phyloP scores from a whole-genome alignment of 2,329 filamentous ascomycete genomes.

The Endoconidiophora laricicola region DNA sequence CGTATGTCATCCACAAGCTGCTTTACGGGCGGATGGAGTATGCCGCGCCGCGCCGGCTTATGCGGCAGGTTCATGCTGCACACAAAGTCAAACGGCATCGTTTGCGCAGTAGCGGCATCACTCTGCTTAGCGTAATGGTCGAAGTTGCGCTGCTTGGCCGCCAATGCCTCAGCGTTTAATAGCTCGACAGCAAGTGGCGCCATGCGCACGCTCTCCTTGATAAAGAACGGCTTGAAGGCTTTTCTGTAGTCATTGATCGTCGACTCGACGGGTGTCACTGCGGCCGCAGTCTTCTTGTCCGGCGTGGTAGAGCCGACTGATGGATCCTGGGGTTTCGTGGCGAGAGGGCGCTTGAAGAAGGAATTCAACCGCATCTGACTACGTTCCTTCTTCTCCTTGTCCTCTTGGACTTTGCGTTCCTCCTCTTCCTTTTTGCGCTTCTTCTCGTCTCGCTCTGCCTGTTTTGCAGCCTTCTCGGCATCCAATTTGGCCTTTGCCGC shows the following conservation, averaged over 20 bases:
- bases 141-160: slow-evolving; percentile 33
- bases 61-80: slow-evolving; percentile 30
- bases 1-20: slow-evolving; percentile 41
- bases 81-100: slow-evolving; percentile 27
- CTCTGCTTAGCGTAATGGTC: slow-evolving; percentile 32
- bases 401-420: slow-evolving; percentile 22
- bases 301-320: slow-evolving; percentile 6
- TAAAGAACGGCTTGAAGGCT: slow-evolving; percentile 65
- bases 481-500: slow-evolving; percentile 26
- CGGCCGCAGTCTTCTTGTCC: slow-evolving; percentile 18
- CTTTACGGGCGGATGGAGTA: slow-evolving; percentile 35
- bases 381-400: slow-evolving; percentile 33
- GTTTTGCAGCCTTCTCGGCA: slow-evolving; percentile 25
- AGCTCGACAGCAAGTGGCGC: slow-evolving; percentile 39
- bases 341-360: slow-evolving; percentile 28
- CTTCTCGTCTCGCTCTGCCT: slow-evolving; percentile 29
- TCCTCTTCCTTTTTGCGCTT: slow-evolving; percentile 35
- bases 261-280: slow-evolving; percentile 3
- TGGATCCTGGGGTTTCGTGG: slow-evolving; percentile 23
- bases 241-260: slow-evolving; percentile 42
- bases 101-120: slow-evolving; percentile 27
- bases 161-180: slow-evolving; percentile 39
- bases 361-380: slow-evolving; percentile 30
- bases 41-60: slow-evolving; percentile 27
- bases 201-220: slow-evolving; percentile 56